These are phyloP conservation scores for Podospora comata DNA, from an alignment of 495 filamentous ascomycete genomes.

Conservation along the genomic window DNA sequence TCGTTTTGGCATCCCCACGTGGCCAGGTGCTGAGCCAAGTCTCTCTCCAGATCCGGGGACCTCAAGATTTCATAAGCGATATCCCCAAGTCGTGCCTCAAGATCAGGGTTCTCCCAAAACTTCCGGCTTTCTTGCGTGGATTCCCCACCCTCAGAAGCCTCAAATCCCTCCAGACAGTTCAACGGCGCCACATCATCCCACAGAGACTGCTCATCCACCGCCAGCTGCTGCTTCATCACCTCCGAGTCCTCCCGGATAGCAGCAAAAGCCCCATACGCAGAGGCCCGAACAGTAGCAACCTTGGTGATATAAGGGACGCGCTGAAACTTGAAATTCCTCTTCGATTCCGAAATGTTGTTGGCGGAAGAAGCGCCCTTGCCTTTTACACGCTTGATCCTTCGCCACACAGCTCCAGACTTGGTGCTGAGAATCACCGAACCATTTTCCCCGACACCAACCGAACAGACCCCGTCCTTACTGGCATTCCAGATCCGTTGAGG, in stretches of 20 bases:
- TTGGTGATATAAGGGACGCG: conserved; percentile 83
- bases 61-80: conserved; percentile 49
- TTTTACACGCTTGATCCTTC: conserved; percentile 73
- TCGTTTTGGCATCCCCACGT: conserved; percentile 35
- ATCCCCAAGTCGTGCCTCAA: conserved; percentile 33
- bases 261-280: conserved; percentile 82
- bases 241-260: conserved; percentile 83
- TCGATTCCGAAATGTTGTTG: conserved; percentile 48
- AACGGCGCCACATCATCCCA: conserved; percentile 73
- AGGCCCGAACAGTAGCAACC: conserved; percentile 78
- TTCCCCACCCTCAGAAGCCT: conserved; percentile 31
- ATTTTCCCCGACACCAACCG: conserved; percentile 86
- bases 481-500: conserved; percentile 83
- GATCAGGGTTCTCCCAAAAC: conserved; percentile 35
- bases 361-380: conserved; percentile 61
- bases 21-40: conserved; percentile 45
- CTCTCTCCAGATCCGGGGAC: conserved; percentile 55
- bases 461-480: conserved; percentile 76
- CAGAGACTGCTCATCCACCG: conserved; percentile 58
- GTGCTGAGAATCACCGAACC: conserved; percentile 95
- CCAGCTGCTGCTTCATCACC: conserved; percentile 71
- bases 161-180: conserved; percentile 56
- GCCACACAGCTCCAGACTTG: conserved; percentile 87
- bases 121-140: conserved; percentile 34
- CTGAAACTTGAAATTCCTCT: conserved; percentile 85